Evolutionary conservation across 306 rosid species (phyloP).

Genomic region (Dalbergia cochinchinensis): DNA sequence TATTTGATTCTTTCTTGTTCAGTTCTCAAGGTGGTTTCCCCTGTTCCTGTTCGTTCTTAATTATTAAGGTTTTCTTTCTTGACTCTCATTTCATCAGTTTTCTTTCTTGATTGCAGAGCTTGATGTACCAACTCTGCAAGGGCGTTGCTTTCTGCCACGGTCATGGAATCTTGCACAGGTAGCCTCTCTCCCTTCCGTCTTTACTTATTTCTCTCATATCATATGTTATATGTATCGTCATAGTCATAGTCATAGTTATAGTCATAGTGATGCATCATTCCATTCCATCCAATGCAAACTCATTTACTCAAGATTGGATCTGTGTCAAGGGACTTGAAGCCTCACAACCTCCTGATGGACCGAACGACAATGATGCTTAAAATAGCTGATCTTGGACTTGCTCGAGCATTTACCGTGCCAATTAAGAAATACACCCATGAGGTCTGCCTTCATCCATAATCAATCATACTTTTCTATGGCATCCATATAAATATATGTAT

Average conservation of each 20-base stretch:
- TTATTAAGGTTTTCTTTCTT: not conserved
- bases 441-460: constrained; percentile 44
- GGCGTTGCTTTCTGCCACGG: constrained; percentile 99
- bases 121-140: constrained; percentile 96
- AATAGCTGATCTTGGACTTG: constrained; percentile 96
- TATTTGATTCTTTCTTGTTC: not conserved
- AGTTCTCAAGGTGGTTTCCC: too few species aligned
- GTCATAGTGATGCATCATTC: not conserved
- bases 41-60: too few species aligned
- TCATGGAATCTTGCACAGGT: constrained; percentile 95
- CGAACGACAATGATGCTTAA: constrained; percentile 84
- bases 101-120: constrained; percentile 52
- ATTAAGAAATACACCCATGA: constrained; percentile 96
- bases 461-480: not conserved
- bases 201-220: not conserved
- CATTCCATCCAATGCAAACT: not conserved
- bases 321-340: constrained; percentile 79
- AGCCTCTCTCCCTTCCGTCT: not conserved
- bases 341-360: constrained; percentile 96
- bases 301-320: not conserved
- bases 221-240: not conserved
- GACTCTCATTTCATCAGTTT: not conserved
- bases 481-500: not conserved
- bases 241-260: too few species aligned
- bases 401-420: constrained; percentile 92